phyloP scores from a whole-genome alignment of 1,284 basidiomycete species.

The Gymnopus androsaceus region DNA sequence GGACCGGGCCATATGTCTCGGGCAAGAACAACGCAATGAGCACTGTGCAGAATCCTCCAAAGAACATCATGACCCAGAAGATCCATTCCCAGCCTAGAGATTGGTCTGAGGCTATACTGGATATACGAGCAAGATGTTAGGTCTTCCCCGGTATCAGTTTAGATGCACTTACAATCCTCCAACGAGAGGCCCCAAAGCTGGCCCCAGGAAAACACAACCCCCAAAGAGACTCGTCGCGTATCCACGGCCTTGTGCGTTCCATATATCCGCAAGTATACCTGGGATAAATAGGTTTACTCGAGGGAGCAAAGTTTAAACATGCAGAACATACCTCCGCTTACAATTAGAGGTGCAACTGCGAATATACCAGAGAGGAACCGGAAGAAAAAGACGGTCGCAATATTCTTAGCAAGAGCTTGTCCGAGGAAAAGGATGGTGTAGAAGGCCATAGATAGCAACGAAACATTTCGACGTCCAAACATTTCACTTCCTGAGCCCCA shows the following conservation, averaged over 20 bases:
- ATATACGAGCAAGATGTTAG: no score
- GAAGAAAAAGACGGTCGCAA: conserved; percentile 62
- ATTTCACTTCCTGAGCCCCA: conserved; percentile 64
- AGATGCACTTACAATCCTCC: conserved; percentile 39
- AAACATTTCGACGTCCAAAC: conserved; percentile 59
- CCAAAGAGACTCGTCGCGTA: conserved; percentile 62
- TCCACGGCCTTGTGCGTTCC: conserved; percentile 60
- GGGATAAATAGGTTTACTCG: no score
- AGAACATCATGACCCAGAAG: conserved; percentile 48
- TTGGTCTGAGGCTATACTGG: no score
- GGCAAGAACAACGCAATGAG: conserved; percentile 32
- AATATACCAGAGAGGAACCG: conserved; percentile 73
- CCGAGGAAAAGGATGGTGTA: conserved; percentile 66
- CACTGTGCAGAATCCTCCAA: conserved; percentile 32
- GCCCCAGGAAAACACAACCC: conserved; percentile 66
- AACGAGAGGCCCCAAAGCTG: conserved; percentile 62
- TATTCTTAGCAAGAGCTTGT: conserved; percentile 64
- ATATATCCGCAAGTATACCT: conserved; percentile 70
- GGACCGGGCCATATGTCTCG: conserved; percentile 40
- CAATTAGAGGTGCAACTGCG: conserved; percentile 64
- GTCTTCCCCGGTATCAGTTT: no score
- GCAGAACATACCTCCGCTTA: conserved; percentile 63
- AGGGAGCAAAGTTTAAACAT: no score
- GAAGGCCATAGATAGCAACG: conserved; percentile 47
- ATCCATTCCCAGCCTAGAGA: conserved; percentile 56